phyloP scores from a whole-genome alignment of 1,284 basidiomycete genomes.

The Sporisorium exsertum region DNA sequence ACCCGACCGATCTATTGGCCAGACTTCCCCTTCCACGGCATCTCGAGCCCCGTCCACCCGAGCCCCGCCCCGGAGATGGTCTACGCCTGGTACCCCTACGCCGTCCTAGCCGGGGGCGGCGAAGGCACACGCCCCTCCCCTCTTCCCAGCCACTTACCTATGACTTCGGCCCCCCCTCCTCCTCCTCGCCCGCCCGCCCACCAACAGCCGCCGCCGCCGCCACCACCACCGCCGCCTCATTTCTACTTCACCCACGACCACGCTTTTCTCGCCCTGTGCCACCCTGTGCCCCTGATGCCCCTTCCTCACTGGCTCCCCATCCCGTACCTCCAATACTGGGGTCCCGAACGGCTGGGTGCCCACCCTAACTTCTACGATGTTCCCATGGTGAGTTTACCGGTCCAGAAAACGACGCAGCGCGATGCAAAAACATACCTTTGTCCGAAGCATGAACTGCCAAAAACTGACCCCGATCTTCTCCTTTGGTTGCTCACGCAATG shows the following conservation, averaged over 20 bases:
- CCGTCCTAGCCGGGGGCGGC: neutral
- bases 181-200: neutral
- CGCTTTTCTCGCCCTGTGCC: conserved; percentile 6
- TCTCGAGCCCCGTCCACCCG: conserved; percentile 2
- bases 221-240: neutral
- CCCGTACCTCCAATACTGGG: conserved; percentile 29
- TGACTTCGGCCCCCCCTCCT: neutral
- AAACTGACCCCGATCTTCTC: neutral
- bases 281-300: neutral
- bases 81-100: conserved; percentile 5
- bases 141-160: neutral
- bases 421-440: neutral
- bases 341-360: conserved; percentile 13
- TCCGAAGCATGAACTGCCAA: neutral
- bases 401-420: neutral
- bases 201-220: neutral
- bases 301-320: conserved; percentile 9
- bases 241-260: conserved; percentile 11
- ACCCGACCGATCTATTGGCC: neutral
- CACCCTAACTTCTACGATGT: conserved; percentile 26
- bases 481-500: neutral
- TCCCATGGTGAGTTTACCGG: conserved; percentile 20
- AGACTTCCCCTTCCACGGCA: neutral
- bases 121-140: neutral
- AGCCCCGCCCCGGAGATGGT: conserved; percentile 3